Conservation (phyloP, 306 rosid genomes). For the Rubus parviflorus region DNA sequence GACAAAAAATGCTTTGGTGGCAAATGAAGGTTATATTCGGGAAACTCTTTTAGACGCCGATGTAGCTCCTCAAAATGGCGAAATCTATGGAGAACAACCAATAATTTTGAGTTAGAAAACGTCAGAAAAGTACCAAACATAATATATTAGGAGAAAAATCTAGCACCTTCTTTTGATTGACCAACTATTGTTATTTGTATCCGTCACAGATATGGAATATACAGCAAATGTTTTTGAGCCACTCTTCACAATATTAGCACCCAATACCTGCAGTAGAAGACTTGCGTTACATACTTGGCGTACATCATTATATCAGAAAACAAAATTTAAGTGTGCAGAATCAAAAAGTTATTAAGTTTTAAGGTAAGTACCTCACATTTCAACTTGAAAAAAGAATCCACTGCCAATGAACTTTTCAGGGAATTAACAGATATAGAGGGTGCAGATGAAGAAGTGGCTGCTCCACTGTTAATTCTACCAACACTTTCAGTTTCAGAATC, state of each 20-base stretch:
- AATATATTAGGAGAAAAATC: constrained; percentile 17
- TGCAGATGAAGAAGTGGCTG: constrained; percentile 80
- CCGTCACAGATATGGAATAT: constrained; percentile 86
- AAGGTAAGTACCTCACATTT: constrained; percentile 82
- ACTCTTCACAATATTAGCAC: constrained; percentile 97
- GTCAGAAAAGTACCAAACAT: constrained; percentile 6
- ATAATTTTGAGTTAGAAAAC: constrained; percentile 12
- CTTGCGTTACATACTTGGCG: constrained; percentile 31
- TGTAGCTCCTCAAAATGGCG: constrained; percentile 99
- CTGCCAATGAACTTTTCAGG: constrained; percentile 54
- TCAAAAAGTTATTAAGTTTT: constrained; percentile 23
- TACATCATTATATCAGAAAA: constrained; percentile 24
- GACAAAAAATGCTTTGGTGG: constrained; percentile 99
- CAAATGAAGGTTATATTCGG: constrained; percentile 87
- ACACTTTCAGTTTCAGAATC: constrained; percentile 66
- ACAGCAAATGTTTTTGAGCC: constrained; percentile 92
- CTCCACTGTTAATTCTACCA: constrained; percentile 81
- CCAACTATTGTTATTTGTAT: constrained; percentile 89
- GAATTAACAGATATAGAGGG: constrained; percentile 52
- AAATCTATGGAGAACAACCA: constrained; percentile 52
- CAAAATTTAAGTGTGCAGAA: constrained; percentile 11
- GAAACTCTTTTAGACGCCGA: constrained; percentile 86
- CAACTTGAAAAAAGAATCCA: constrained; percentile 81
- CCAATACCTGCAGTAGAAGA: constrained; percentile 72
- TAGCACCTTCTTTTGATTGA: constrained; percentile 92